phyloP scores from a whole-genome alignment of 176 grass and related monocot species.

The Juncus effusus region DNA sequence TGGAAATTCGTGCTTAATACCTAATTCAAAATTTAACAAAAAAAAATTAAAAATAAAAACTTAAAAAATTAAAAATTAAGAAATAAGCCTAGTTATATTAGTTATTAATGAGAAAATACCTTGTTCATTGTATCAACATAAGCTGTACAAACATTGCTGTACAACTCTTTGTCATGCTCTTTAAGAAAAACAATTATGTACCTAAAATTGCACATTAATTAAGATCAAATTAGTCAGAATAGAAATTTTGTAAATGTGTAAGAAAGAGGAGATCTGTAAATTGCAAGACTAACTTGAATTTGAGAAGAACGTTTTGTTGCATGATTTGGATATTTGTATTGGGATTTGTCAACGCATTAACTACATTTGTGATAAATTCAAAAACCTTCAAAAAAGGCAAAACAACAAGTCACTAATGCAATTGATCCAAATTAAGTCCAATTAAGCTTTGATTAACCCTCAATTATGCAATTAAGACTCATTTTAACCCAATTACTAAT shows the following conservation, averaged over 20 bases:
- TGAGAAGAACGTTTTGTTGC: slow-evolving; percentile 81
- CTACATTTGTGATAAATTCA: slow-evolving; percentile 49
- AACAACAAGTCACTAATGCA: slow-evolving; percentile 9
- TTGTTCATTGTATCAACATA: slow-evolving; percentile 89
- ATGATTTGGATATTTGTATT: slow-evolving; percentile 93
- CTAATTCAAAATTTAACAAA: slow-evolving; percentile 33
- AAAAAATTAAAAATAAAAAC: neutral
- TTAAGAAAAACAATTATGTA: slow-evolving; percentile 75
- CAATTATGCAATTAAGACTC: slow-evolving; percentile 1
- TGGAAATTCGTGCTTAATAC: slow-evolving; percentile 60
- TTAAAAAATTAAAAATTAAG: too few species aligned
- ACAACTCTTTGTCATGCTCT: slow-evolving; percentile 62
- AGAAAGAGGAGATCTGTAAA: neutral
- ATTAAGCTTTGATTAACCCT: too few species aligned
- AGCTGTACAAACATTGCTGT: slow-evolving; percentile 42
- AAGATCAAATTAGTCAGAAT: neutral
- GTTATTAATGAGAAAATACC: slow-evolving; percentile 24
- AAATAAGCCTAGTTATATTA: too few species aligned
- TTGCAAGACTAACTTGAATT: slow-evolving; percentile 52
- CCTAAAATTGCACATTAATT: slow-evolving; percentile 31
- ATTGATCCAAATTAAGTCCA: too few species aligned
- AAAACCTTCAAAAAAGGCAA: slow-evolving; percentile 47
- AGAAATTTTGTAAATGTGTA: slow-evolving; percentile 9
- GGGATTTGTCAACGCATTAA: slow-evolving; percentile 69
- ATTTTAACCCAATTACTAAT: neutral